phyloP scores from a whole-genome alignment of 1,139 yeast genomes.

The Taiozyma sp. region DNA sequence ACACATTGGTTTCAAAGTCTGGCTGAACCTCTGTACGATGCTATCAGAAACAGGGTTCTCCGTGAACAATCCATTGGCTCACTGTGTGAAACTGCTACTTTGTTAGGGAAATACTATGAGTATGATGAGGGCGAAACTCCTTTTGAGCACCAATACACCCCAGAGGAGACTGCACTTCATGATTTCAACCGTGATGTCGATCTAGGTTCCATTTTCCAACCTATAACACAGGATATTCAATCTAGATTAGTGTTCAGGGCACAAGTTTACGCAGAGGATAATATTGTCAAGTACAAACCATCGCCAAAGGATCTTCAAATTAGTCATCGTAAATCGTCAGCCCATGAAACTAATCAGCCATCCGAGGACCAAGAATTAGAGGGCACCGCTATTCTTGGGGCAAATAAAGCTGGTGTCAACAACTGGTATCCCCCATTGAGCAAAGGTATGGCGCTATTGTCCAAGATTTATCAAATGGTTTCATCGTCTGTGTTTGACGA shows the following conservation, averaged over 20 bases:
- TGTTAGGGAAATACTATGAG: slow-evolving; percentile 66
- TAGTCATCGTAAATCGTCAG: slow-evolving; percentile 38
- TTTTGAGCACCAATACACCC: slow-evolving; percentile 14
- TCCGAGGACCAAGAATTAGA: slow-evolving; percentile 19
- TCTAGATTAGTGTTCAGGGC: slow-evolving; percentile 75
- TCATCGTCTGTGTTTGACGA: slow-evolving; percentile 81
- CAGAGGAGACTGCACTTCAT: slow-evolving; percentile 1
- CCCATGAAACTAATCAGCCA: slow-evolving; percentile 10
- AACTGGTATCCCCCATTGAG: slow-evolving; percentile 73
- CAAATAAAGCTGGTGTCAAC: slow-evolving; percentile 14
- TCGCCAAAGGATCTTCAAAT: slow-evolving; percentile 62
- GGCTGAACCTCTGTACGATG: slow-evolving; percentile 75
- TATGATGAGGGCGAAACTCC: slow-evolving; percentile 44
- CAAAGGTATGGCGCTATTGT: slow-evolving; percentile 64
- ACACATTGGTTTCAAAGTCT: slow-evolving; percentile 53
- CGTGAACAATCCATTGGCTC: slow-evolving; percentile 63
- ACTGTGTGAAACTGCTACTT: slow-evolving; percentile 71
- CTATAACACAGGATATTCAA: slow-evolving; percentile 74
- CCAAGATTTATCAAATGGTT: slow-evolving; percentile 76
- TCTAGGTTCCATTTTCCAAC: slow-evolving; percentile 59
- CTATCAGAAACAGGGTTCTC: slow-evolving; percentile 58
- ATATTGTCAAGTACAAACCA: slow-evolving; percentile 63
- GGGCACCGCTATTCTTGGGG: slow-evolving; percentile 2
- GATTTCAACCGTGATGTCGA: slow-evolving; percentile 31
- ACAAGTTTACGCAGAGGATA: slow-evolving; percentile 66